Evolutionary conservation across 2,329 filamentous ascomycete genomes (phyloP).

Genomic region (Penicillium concentricum): DNA sequence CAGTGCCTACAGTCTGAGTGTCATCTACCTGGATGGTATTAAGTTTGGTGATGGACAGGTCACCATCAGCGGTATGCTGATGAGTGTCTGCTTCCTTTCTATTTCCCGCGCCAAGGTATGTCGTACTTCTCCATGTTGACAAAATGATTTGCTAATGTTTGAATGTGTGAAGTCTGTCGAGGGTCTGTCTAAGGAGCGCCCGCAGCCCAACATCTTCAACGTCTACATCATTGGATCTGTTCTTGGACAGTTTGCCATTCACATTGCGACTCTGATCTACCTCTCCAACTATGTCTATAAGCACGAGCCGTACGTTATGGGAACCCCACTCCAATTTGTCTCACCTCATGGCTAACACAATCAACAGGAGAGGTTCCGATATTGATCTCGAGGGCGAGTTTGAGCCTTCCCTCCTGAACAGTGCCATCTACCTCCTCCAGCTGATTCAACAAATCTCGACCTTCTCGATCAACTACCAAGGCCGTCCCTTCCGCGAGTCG

Average conservation of each 20-base stretch:
- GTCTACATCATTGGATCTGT: conserved; percentile 98
- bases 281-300: conserved; percentile 84
- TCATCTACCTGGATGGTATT: conserved; percentile 95
- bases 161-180: conserved; percentile 67
- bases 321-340: neutral
- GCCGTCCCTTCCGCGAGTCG: conserved; percentile 92
- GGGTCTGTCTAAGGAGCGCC: conserved; percentile 90
- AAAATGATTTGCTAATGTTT: conserved; percentile 10
- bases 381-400: conserved; percentile 96
- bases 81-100: conserved; percentile 98
- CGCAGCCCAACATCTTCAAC: conserved; percentile 99
- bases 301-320: conserved; percentile 71
- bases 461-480: conserved; percentile 99
- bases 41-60: conserved; percentile 99
- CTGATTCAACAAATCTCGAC: conserved; percentile 99
- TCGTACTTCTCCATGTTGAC: neutral
- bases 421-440: conserved; percentile 92
- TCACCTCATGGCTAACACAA: conserved; percentile 31
- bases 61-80: conserved; percentile 98
- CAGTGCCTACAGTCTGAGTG: conserved; percentile 93
- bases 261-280: conserved; percentile 92
- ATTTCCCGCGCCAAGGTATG: conserved; percentile 87
- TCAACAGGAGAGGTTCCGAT: conserved; percentile 53
- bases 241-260: conserved; percentile 92
- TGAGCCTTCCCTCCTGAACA: conserved; percentile 88